phyloP scores from a whole-genome alignment of 1,284 basidiomycete species.

The Cystobasidium sp. region DNA sequence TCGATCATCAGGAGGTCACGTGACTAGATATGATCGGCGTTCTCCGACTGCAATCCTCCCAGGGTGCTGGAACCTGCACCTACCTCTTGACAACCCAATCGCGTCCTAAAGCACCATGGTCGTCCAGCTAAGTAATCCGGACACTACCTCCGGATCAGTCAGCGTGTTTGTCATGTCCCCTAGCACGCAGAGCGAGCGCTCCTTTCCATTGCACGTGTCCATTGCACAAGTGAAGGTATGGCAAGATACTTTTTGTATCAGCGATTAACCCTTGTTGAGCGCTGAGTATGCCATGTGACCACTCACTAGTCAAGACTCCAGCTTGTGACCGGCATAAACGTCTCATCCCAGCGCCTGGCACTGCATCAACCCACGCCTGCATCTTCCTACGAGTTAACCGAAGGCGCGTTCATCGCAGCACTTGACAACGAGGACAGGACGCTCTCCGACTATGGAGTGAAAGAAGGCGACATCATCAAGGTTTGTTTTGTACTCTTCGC shows the following conservation, averaged over 20 bases:
- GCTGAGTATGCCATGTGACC: too few species aligned
- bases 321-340: conserved; percentile 85
- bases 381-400: conserved; percentile 62
- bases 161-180: conserved; percentile 38
- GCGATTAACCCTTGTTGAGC: too few species aligned
- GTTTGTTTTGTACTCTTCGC: conserved; percentile 29
- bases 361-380: conserved; percentile 44
- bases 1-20: not conserved
- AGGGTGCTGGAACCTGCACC: not conserved
- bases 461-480: conserved; percentile 55
- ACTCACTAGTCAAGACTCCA: conserved; percentile 74
- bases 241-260: too few species aligned
- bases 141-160: not conserved
- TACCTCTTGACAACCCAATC: not conserved
- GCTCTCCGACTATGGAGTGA: conserved; percentile 73
- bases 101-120: not conserved
- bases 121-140: conserved; percentile 1
- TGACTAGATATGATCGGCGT: not conserved
- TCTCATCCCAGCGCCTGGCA: conserved; percentile 47
- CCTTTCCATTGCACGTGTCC: conserved; percentile 1
- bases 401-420: conserved; percentile 61
- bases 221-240: conserved; percentile 26
- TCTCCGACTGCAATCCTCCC: not conserved
- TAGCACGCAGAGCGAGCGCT: conserved; percentile 35
- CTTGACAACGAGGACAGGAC: conserved; percentile 70